These are phyloP conservation scores for Penicillium concentricum DNA, from an alignment of 2,329 filamentous ascomycete genomes.

Conservation along the genomic window DNA sequence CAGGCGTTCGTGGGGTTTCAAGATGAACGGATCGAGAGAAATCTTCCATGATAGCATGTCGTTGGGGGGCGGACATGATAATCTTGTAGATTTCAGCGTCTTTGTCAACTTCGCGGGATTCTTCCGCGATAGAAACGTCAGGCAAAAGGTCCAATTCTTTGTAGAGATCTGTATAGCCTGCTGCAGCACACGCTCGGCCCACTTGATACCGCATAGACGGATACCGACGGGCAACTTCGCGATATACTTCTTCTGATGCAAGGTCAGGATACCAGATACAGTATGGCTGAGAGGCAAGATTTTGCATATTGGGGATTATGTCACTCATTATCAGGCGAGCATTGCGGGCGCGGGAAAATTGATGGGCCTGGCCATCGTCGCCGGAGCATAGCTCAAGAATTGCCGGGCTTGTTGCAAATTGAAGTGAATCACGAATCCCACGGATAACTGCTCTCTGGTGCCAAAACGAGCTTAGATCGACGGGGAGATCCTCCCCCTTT, in stretches of 20 bases:
- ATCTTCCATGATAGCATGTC: neutral
- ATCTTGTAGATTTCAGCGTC: neutral
- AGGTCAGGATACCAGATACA: conserved; percentile 46
- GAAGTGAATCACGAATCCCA: conserved; percentile 12
- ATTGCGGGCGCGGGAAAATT: conserved; percentile 13
- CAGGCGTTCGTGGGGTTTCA: neutral
- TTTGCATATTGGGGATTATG: conserved; percentile 28
- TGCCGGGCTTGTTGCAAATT: conserved; percentile 13
- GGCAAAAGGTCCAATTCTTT: conserved; percentile 2
- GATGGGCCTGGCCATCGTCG: conserved; percentile 8
- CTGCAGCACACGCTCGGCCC: conserved; percentile 21
- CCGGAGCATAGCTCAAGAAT: conserved; percentile 13
- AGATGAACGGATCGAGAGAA: neutral
- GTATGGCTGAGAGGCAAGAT: conserved; percentile 34
- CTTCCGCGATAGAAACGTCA: neutral
- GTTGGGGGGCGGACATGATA: neutral
- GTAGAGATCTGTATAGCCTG: conserved; percentile 19
- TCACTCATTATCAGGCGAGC: conserved; percentile 22
- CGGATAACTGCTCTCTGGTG: conserved; percentile 11
- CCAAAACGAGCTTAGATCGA: conserved; percentile 7
- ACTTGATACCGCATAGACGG: conserved; percentile 25
- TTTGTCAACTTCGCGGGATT: neutral
- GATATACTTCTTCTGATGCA: conserved; percentile 39
- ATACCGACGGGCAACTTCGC: conserved; percentile 31
- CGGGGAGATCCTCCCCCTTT: no score